Percentiles rank a stretch among this genome's conserved stretches.
These are phyloP conservation scores for Populus pruinosa DNA, from an alignment of 345 rosid genomes.

Conservation along the genomic window DNA sequence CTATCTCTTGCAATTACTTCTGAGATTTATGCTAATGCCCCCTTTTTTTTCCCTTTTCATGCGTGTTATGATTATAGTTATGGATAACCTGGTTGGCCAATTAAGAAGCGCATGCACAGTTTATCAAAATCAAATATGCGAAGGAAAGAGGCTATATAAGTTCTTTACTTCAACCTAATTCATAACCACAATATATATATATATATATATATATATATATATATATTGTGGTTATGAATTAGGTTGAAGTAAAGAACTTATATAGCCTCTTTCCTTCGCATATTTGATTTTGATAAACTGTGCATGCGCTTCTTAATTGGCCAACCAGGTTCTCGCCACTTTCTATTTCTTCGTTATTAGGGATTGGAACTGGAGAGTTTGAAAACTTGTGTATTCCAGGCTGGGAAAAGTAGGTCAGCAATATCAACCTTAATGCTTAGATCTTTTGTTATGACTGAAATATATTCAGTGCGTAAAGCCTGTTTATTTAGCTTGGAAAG, in stretches of 20 bases:
- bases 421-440: not conserved
- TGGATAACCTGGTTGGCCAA: too few relatives aligned
- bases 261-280: not conserved
- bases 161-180: too few relatives aligned
- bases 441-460: not conserved
- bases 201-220: too few relatives aligned
- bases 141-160: too few relatives aligned
- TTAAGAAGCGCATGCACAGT: too few relatives aligned
- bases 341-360: conserved; percentile 89
- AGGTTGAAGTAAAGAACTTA: not conserved
- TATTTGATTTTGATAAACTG: conserved; percentile 12
- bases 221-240: not conserved
- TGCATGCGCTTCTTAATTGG: conserved; percentile 22
- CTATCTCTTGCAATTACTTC: too few relatives aligned
- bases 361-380: conserved; percentile 95
- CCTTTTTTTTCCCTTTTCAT: not conserved
- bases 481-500: too few relatives aligned
- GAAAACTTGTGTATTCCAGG: conserved; percentile 70
- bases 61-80: not conserved
- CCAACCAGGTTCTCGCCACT: conserved; percentile 62
- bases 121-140: too few relatives aligned
- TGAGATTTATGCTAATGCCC: not conserved
- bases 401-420: conserved; percentile 66
- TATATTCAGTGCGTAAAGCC: not conserved
- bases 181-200: too few relatives aligned